Percentiles rank a stretch among this genome's conserved stretches.
Conservation (phyloP, 768 basidiomycete genomes). For the Rhodosporidiobolus sp. region DNA sequence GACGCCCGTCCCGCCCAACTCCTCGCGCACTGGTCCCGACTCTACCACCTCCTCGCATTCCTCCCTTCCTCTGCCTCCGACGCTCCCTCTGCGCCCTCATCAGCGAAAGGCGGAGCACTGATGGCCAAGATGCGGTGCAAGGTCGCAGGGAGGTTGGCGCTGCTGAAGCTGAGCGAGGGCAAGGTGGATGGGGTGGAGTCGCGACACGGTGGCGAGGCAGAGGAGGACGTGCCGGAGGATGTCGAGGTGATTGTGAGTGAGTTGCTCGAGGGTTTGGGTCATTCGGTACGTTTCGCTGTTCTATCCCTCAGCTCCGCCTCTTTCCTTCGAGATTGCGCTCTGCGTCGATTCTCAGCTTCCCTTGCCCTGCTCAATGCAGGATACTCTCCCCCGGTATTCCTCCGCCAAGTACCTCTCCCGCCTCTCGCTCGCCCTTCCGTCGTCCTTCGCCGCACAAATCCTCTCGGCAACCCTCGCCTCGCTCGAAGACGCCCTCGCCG, state of each 20-base stretch:
- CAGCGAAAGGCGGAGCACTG: slow-evolving; percentile 15
- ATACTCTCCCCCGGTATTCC: slow-evolving; percentile 91
- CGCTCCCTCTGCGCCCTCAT: no score
- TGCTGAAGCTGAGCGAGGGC: slow-evolving; percentile 59
- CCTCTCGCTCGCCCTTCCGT: slow-evolving; percentile 73
- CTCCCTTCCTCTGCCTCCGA: slow-evolving; percentile 1
- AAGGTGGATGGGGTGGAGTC: slow-evolving; percentile 3
- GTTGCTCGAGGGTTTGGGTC: slow-evolving; percentile 69
- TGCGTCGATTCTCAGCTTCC: background rate
- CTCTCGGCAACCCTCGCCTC: slow-evolving; percentile 70
- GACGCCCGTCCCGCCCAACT: slow-evolving; percentile 50
- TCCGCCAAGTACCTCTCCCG: slow-evolving; percentile 88
- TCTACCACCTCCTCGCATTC: slow-evolving; percentile 54
- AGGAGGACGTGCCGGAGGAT: slow-evolving; percentile 65
- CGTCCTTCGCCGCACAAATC: slow-evolving; percentile 73
- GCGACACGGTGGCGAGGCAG: slow-evolving; percentile 36
- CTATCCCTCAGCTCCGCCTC: slow-evolving; percentile 9
- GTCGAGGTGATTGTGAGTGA: slow-evolving; percentile 71
- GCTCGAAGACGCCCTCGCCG: slow-evolving; percentile 68
- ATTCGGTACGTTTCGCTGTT: slow-evolving; percentile 61
- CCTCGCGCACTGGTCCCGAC: slow-evolving; percentile 16
- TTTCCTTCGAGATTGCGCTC: background rate
- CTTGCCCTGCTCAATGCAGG: slow-evolving; percentile 54
- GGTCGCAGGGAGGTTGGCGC: slow-evolving; percentile 62
- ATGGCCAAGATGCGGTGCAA: slow-evolving; percentile 69